Conservation (phyloP, 768 basidiomycete species). For the Phylloporus sp. region DNA sequence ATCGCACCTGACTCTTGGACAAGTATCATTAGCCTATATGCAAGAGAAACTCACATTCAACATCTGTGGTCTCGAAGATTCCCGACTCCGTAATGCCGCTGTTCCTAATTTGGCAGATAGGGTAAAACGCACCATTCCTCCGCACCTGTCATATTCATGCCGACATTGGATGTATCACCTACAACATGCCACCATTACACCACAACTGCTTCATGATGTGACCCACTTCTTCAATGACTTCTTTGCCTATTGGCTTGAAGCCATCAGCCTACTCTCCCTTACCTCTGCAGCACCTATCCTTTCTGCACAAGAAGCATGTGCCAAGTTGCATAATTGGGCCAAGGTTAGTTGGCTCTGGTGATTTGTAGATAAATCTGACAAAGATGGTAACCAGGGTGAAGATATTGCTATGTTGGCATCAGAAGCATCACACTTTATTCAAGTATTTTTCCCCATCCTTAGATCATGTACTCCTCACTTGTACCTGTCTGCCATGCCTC, state of each 20-base stretch:
- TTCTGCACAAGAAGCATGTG: neutral
- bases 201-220: neutral
- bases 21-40: slow-evolving; percentile 1
- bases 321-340: neutral
- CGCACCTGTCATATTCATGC: no score
- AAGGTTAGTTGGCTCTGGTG: neutral
- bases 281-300: neutral
- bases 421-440: neutral
- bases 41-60: neutral
- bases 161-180: slow-evolving; percentile 5
- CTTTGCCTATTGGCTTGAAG: slow-evolving; percentile 3
- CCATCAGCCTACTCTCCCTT: neutral
- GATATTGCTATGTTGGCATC: neutral
- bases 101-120: neutral
- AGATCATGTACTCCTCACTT: neutral
- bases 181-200: neutral
- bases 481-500: no score
- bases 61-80: slow-evolving; percentile 4
- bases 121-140: neutral
- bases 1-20: neutral
- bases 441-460: neutral
- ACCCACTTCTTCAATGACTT: slow-evolving; percentile 1
- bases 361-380: neutral
- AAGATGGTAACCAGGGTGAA: neutral
- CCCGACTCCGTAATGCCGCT: neutral